Conservation (phyloP, 2,329 filamentous ascomycete genomes). For the Trichoderma sp. region DNA sequence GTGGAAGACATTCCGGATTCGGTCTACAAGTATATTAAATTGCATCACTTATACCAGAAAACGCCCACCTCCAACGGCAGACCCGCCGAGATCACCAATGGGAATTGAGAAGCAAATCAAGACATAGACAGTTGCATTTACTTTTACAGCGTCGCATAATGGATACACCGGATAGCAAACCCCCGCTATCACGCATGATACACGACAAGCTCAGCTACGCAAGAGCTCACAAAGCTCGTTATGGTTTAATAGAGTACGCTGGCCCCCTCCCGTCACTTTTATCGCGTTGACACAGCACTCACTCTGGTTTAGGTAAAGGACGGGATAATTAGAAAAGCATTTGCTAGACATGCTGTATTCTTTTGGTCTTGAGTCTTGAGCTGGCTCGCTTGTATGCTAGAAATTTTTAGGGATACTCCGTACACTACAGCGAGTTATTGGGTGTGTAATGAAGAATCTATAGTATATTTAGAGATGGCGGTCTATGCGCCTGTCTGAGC, state of each 20-base stretch:
- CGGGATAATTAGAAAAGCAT: neutral
- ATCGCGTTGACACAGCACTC: neutral
- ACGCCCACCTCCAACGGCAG: neutral
- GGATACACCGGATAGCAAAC: neutral
- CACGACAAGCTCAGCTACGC: neutral
- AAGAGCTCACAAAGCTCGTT: neutral
- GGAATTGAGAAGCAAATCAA: neutral
- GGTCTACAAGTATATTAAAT: constrained; percentile 67
- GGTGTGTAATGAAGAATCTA: neutral
- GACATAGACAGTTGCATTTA: neutral
- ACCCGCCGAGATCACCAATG: neutral
- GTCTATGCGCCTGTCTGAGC: neutral
- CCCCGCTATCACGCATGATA: neutral
- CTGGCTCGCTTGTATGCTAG: neutral
- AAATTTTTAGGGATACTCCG: neutral
- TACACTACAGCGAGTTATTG: neutral
- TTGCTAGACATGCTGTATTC: neutral
- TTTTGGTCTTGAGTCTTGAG: neutral
- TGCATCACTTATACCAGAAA: constrained; percentile 55
- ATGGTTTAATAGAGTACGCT: neutral
- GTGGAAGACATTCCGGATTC: constrained; percentile 68
- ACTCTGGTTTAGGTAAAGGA: neutral
- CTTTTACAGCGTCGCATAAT: neutral
- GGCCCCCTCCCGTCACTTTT: too few relatives aligned
- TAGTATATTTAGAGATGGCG: neutral